phyloP scores from a whole-genome alignment of 495 filamentous ascomycete species.

The Choiromyces venosus region DNA sequence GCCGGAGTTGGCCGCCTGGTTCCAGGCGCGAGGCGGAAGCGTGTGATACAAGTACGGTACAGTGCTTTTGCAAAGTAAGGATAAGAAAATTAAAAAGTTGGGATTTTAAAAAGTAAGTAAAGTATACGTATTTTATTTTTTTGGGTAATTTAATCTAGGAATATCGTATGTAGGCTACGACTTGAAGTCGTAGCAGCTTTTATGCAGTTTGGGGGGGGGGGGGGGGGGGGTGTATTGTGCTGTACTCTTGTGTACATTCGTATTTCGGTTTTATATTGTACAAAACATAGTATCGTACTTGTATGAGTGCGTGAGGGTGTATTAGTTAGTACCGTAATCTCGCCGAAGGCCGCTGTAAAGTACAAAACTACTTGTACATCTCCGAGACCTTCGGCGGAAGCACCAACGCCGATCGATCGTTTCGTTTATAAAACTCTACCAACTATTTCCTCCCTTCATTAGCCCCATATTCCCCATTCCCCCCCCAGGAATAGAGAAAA shows the following conservation, averaged over 20 bases:
- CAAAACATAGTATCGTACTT: neutral
- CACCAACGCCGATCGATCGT: conserved; percentile 76
- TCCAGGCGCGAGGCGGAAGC: too few species aligned
- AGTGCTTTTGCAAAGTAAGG: too few species aligned
- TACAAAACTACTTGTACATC: conserved; percentile 30
- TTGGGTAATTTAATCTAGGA: too few species aligned
- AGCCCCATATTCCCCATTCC: conserved; percentile 42
- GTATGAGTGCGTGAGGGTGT: neutral
- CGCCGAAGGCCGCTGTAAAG: neutral
- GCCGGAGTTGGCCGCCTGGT: too few species aligned
- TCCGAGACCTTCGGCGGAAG: conserved; percentile 77
- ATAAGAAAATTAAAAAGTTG: too few species aligned
- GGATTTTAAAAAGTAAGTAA: too few species aligned
- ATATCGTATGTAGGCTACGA: conserved; percentile 15
- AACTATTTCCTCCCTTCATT: conserved; percentile 48
- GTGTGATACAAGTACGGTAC: too few species aligned
- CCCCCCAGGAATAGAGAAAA: neutral
- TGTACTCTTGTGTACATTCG: neutral
- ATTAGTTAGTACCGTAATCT: neutral
- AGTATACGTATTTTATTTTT: too few species aligned
- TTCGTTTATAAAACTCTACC: conserved; percentile 85
- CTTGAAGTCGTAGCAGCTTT: too few species aligned
- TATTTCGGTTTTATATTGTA: neutral
- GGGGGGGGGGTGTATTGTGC: conserved; percentile 6
- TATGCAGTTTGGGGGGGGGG: neutral